Evolutionary conservation across 495 filamentous ascomycete species (phyloP), one percentile per base, ranked within the genome.

Genomic region (Xylaria telfairii): DNA sequence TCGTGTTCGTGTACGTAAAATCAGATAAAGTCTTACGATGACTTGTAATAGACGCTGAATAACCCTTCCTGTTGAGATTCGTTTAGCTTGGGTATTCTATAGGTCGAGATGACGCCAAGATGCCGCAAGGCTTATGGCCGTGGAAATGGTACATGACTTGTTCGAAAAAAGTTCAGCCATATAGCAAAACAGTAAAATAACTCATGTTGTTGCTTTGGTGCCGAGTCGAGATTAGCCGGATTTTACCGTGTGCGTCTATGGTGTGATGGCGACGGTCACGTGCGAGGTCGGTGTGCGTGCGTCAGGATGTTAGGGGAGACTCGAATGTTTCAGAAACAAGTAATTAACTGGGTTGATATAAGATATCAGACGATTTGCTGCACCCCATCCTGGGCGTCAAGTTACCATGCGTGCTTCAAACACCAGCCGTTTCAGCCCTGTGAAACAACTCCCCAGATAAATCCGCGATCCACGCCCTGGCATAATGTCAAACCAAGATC

Each of bases 381-480:
- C 9, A 42, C 9, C 64, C 64, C 34, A 19, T 53, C 21, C 47
- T 34, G 21, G 32, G 13, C n/a, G 21, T 30, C 49, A 42, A 66
- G 54, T 54, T 30, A 8, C 42, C 67, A 28, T 61, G 56, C 42
- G 67, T 24, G 49, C 56, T 69, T 62, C 56, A 49, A 42, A 51
- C 67, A 46, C 19, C 19, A 49, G 17, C 10, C 3, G 42, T 60
- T 21, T 62, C 56, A 62, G 56, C 56, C 57, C 47, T 69, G 67
- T 69, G 42, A 69, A 61, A 69, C 56, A 39, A n/a, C 44, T 44
- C 13, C 28, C 30, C 30, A 42, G 47, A 41, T 54, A 1, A 68
- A 21, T 47, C 53, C 37, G 54, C n/a, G 54, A 68, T 42, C 53
- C 53, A 60, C 41, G 66, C n/a, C 39, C 26, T 68, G 53, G 53